Percentiles rank a stretch among this genome's conserved stretches.
Evolutionary conservation across 305 asterid species (phyloP).

Genomic region (Rubia peregrina): DNA sequence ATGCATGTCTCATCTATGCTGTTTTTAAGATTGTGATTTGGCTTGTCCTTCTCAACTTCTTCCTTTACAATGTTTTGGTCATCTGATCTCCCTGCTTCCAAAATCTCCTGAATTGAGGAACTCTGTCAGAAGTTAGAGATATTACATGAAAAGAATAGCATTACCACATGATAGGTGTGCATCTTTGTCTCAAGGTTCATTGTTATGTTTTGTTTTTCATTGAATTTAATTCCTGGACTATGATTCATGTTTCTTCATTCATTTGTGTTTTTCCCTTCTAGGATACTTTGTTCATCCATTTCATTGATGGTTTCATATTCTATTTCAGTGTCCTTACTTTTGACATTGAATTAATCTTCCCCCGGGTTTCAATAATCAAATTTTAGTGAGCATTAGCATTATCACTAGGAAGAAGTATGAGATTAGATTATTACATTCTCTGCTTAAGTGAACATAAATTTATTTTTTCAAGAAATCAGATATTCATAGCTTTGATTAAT

Average conservation of each 20-base stretch:
- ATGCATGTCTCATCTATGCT: not conserved
- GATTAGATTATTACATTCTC: not conserved
- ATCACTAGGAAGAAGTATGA: not conserved
- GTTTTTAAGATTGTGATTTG: slow-evolving; percentile 7
- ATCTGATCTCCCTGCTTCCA: slow-evolving; percentile 3
- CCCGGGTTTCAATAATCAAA: not conserved
- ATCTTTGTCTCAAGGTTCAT: not conserved
- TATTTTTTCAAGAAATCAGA: not conserved
- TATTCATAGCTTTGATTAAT: not conserved
- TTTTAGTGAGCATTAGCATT: not conserved
- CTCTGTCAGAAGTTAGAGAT: not conserved
- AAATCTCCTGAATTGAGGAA: not conserved
- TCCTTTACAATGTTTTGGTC: not conserved
- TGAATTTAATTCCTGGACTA: not conserved
- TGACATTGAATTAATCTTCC: not conserved
- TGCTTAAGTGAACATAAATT: not conserved
- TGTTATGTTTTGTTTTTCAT: not conserved
- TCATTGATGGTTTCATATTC: slow-evolving; percentile 2
- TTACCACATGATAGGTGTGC: not conserved
- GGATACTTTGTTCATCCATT: not conserved
- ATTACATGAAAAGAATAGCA: slow-evolving; percentile 2
- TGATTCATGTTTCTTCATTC: not conserved
- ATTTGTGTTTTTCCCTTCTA: not conserved
- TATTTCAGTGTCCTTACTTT: not conserved
- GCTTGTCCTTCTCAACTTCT: not conserved